Evolutionary conservation across 202 grass and related monocot species (phyloP).

Genomic region (Schoenoplectus triqueter): DNA sequence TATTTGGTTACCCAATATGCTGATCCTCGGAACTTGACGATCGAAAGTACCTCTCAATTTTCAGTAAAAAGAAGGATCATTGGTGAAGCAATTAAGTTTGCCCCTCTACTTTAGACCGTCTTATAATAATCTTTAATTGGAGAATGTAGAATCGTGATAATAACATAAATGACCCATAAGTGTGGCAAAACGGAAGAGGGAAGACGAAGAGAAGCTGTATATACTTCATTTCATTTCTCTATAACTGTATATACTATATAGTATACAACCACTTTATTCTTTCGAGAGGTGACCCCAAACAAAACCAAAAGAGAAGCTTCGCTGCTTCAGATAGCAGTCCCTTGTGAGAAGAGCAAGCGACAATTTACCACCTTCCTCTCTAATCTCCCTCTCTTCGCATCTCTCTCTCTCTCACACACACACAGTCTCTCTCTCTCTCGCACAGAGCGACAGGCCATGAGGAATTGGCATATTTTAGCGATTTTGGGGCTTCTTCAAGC

Average conservation of each 20-base stretch:
- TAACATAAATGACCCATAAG: neutral
- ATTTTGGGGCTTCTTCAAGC: conserved; percentile 45
- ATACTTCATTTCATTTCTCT: neutral
- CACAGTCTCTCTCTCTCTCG: neutral
- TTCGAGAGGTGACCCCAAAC: neutral
- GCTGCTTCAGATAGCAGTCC: neutral
- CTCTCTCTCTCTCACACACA: conserved; percentile 11
- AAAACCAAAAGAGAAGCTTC: conserved; percentile 17
- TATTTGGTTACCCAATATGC: neutral
- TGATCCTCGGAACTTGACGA: neutral
- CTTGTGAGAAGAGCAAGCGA: conserved; percentile 38
- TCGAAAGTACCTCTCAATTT: neutral
- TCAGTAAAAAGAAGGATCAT: neutral
- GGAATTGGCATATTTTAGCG: conserved; percentile 25
- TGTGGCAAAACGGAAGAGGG: neutral
- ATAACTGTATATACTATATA: too few relatives aligned
- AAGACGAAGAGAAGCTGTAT: conserved; percentile 19
- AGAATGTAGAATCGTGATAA: neutral
- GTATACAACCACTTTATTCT: neutral
- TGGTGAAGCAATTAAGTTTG: too few relatives aligned
- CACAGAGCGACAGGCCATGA: conserved; percentile 36
- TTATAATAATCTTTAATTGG: neutral
- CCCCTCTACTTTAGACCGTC: neutral
- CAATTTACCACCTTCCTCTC: conserved; percentile 29
- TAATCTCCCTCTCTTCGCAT: conserved; percentile 19